Evolutionary conservation across 495 filamentous ascomycete genomes (phyloP).

Genomic region (Chaetomium tenue): DNA sequence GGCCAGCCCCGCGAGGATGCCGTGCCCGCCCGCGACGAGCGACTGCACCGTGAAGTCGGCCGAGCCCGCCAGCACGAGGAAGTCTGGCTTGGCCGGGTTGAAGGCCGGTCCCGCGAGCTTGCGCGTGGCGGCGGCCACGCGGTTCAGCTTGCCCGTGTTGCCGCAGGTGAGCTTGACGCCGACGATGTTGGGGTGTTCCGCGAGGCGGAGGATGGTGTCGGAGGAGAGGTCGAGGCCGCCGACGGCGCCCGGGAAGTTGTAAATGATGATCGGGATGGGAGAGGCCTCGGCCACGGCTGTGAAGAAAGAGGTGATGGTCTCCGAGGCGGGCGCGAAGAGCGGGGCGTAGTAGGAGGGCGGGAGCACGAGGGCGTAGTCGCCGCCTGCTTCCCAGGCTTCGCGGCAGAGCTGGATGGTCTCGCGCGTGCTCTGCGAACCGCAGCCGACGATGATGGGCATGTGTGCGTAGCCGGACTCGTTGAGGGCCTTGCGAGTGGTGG

Average conservation of each 20-base stretch:
- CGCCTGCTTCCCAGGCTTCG: slow-evolving; percentile 73
- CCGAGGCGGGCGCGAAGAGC: slow-evolving; percentile 56
- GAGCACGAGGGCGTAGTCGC: slow-evolving; percentile 84
- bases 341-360: slow-evolving; percentile 84
- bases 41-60: slow-evolving; percentile 88
- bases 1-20: slow-evolving; percentile 79
- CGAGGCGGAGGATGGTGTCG: slow-evolving; percentile 70
- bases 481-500: slow-evolving; percentile 74
- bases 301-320: slow-evolving; percentile 75
- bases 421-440: slow-evolving; percentile 78
- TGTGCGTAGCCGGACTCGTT: slow-evolving; percentile 64
- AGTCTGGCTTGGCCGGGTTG: slow-evolving; percentile 57
- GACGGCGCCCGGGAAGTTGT: slow-evolving; percentile 87
- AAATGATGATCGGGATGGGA: slow-evolving; percentile 85
- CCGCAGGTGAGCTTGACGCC: slow-evolving; percentile 92
- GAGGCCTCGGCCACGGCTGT: slow-evolving; percentile 72
- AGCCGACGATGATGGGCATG: slow-evolving; percentile 85
- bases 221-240: slow-evolving; percentile 79
- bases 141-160: slow-evolving; percentile 87
- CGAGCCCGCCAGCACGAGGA: slow-evolving; percentile 83
- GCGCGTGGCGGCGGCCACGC: slow-evolving; percentile 76
- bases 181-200: slow-evolving; percentile 80
- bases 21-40: slow-evolving; percentile 77
- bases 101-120: slow-evolving; percentile 35
- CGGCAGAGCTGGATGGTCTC: slow-evolving; percentile 79